Percentiles rank a stretch among this genome's conserved stretches.
phyloP scores from a whole-genome alignment of 176 grass and related monocot species.

The Avena insularis region DNA sequence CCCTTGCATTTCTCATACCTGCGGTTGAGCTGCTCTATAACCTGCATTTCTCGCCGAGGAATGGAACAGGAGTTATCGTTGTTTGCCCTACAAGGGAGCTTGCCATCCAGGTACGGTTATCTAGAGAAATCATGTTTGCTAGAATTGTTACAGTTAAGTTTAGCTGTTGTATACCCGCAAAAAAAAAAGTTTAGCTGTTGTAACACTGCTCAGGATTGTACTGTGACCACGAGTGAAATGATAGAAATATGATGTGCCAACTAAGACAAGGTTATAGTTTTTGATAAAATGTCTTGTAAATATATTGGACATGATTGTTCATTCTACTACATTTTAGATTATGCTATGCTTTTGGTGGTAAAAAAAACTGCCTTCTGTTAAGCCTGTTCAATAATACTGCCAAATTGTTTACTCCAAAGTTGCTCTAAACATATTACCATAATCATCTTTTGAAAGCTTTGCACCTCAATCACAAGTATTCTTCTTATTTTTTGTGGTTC shows the following conservation, averaged over 20 bases:
- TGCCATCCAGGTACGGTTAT: conserved; percentile 68
- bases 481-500: conserved; percentile 34
- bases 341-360: neutral
- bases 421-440: neutral
- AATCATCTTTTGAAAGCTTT: conserved; percentile 9
- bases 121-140: neutral
- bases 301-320: neutral
- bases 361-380: neutral
- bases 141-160: neutral
- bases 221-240: neutral
- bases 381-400: neutral
- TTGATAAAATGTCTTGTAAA: neutral
- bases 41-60: conserved; percentile 56
- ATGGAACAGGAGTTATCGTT: conserved; percentile 71
- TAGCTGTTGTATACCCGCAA: neutral
- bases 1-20: conserved; percentile 81
- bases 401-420: neutral
- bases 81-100: conserved; percentile 83
- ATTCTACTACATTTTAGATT: neutral
- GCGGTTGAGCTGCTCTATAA: conserved; percentile 69
- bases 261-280: neutral
- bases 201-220: neutral
- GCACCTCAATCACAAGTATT: neutral
- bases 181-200: neutral
- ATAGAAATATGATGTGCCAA: neutral